Percentiles rank a stretch among this genome's conserved stretches.
These are phyloP conservation scores for Colletotrichum horii DNA, from an alignment of 2,329 filamentous ascomycete species.

Conservation along the genomic window DNA sequence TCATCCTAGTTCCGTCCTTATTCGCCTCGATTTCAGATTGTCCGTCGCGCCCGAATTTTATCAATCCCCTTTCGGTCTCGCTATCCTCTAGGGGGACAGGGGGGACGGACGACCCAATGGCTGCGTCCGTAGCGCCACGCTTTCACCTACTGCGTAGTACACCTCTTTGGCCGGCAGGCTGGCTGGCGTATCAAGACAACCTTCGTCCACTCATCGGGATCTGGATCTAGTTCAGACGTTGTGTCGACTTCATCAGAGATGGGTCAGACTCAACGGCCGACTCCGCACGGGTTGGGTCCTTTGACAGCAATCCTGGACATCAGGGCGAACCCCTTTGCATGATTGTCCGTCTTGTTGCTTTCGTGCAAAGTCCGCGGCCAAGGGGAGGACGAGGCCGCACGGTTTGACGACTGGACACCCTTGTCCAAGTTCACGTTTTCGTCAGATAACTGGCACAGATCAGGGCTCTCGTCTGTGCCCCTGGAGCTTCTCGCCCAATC, in stretches of 20 bases:
- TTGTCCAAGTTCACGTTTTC: background rate
- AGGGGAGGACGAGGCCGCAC: background rate
- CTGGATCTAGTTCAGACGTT: background rate
- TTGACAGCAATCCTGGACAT: background rate
- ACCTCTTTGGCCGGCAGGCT: background rate
- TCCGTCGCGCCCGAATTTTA: background rate
- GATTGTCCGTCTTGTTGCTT: background rate
- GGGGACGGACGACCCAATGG: background rate
- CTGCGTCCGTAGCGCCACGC: background rate
- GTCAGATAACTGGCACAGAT: slow-evolving; percentile 6
- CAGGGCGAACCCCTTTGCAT: background rate
- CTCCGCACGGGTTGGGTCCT: background rate
- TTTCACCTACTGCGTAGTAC: no score
- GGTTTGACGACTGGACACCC: background rate
- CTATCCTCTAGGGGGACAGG: background rate
- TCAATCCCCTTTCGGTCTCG: background rate
- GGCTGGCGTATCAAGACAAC: background rate
- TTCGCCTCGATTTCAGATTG: background rate
- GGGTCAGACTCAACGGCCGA: background rate
- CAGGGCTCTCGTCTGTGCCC: background rate
- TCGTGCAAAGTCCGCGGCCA: background rate
- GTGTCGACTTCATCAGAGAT: background rate
- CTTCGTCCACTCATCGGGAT: background rate
- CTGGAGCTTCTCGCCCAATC: background rate
- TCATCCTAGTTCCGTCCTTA: background rate